Evolutionary conservation across 768 basidiomycete genomes (phyloP).

Genomic region (Phlebiopsis flavidoalba): DNA sequence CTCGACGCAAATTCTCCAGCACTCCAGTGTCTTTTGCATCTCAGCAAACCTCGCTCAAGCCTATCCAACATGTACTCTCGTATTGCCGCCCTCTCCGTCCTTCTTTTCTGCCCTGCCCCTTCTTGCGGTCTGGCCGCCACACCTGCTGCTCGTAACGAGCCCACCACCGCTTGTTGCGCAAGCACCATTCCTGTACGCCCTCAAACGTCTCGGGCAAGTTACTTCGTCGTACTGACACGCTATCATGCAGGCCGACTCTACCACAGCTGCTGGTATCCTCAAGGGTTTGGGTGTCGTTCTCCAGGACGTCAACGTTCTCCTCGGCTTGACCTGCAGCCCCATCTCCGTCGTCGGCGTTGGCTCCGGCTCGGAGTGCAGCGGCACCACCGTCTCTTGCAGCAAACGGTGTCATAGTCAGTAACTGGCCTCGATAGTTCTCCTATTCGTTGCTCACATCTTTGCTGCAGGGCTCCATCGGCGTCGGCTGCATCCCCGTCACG

Average conservation of each 20-base stretch:
- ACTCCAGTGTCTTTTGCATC: neutral
- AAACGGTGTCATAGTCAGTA: neutral
- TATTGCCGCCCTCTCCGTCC: neutral
- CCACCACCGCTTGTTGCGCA: conserved; percentile 1
- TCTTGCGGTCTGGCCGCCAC: conserved; percentile 6
- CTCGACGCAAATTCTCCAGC: neutral
- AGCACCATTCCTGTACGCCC: conserved; percentile 3
- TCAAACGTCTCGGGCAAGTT: neutral
- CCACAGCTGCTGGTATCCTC: neutral
- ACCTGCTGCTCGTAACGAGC: neutral
- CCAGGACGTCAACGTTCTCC: conserved; percentile 8
- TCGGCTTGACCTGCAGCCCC: conserved; percentile 16
- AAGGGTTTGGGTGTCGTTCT: conserved; percentile 13
- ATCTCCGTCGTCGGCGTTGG: conserved; percentile 14
- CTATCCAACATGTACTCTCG: neutral
- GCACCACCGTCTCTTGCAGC: conserved; percentile 9
- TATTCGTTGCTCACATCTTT: neutral
- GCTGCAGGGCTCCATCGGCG: conserved; percentile 1
- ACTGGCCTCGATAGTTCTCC: neutral
- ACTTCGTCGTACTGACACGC: neutral
- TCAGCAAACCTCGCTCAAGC: neutral
- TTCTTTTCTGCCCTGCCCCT: conserved; percentile 1
- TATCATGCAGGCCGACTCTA: neutral
- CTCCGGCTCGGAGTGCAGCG: conserved; percentile 10
- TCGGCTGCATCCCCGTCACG: conserved; percentile 11